Percentiles rank a stretch among this genome's conserved stretches.
phyloP scores from a whole-genome alignment of 805 yeast genomes.

The Sugiyamaella mastotermitis region DNA sequence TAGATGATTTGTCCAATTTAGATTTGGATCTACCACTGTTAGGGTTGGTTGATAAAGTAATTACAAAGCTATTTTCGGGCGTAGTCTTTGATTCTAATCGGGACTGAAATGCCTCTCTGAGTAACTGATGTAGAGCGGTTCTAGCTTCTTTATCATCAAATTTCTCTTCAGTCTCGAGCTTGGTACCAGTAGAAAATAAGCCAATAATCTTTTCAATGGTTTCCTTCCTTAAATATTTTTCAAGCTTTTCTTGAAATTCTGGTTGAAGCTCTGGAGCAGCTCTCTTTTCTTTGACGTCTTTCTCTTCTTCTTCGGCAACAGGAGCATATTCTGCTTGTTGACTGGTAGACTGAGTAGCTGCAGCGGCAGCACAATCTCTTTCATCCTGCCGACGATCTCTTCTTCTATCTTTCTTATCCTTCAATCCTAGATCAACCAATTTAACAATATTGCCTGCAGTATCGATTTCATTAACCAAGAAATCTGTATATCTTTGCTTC shows the following conservation, averaged over 20 bases:
- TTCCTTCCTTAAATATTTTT: slow-evolving; percentile 51
- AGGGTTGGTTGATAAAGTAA: slow-evolving; percentile 47
- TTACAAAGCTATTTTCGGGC: slow-evolving; percentile 54
- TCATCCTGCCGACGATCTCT: slow-evolving; percentile 17
- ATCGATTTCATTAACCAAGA: slow-evolving; percentile 85
- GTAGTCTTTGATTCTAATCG: slow-evolving; percentile 78
- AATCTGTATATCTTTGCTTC: slow-evolving; percentile 89
- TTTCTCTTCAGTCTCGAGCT: slow-evolving; percentile 49
- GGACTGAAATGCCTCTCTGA: slow-evolving; percentile 68
- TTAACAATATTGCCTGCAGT: slow-evolving; percentile 64
- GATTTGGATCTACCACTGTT: slow-evolving; percentile 34
- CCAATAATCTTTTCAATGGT: slow-evolving; percentile 53
- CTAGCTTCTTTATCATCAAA: slow-evolving; percentile 69
- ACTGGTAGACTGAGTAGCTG: neutral
- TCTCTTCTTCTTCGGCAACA: slow-evolving; percentile 7
- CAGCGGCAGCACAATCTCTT: slow-evolving; percentile 2
- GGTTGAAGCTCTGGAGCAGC: slow-evolving; percentile 14
- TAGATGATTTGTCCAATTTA: slow-evolving; percentile 23
- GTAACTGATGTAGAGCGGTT: slow-evolving; percentile 68
- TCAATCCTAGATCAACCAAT: slow-evolving; percentile 66
- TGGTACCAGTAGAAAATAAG: slow-evolving; percentile 48
- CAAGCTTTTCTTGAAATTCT: slow-evolving; percentile 33
- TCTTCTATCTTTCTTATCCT: slow-evolving; percentile 23
- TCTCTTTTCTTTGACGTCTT: slow-evolving; percentile 17
- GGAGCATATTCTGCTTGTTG: slow-evolving; percentile 1